These are phyloP conservation scores for Citrus cavaleriei DNA, from an alignment of 345 rosid genomes.

Conservation along the genomic window DNA sequence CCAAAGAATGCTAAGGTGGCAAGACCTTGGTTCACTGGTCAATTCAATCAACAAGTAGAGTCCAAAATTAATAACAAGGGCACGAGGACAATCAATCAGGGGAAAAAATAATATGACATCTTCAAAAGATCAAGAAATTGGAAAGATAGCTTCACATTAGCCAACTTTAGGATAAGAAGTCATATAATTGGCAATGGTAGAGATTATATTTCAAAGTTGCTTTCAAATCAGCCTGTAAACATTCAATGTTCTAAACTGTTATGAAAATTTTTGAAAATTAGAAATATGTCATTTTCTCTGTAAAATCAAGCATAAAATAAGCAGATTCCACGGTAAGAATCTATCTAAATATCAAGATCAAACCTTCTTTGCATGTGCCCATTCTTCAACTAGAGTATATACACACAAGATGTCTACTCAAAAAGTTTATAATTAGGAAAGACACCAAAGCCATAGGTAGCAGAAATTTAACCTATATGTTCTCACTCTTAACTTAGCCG, in stretches of 20 bases:
- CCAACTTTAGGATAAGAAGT: not conserved
- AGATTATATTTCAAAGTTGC: not conserved
- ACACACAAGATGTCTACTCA: constrained; percentile 15
- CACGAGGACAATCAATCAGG: not conserved
- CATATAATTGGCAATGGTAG: not conserved
- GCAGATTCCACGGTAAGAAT: not conserved
- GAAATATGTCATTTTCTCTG: not conserved
- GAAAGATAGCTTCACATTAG: not conserved
- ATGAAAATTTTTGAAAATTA: not conserved
- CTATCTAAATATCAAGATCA: not conserved
- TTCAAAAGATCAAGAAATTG: not conserved
- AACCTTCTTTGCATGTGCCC: not conserved
- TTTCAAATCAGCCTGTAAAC: not conserved
- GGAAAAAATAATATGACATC: not conserved
- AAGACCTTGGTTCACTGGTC: constrained; percentile 89
- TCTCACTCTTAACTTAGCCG: too few species aligned
- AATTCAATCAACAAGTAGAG: not conserved
- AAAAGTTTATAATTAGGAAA: too few species aligned
- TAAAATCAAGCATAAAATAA: not conserved
- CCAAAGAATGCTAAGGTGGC: constrained; percentile 99
- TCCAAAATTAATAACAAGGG: not conserved
- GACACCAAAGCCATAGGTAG: too few species aligned
- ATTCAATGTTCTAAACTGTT: not conserved
- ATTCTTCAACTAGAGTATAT: not conserved
- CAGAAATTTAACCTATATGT: too few species aligned